Conservation (phyloP, 2,329 filamentous ascomycete species). For the Calonectria naviculata region DNA sequence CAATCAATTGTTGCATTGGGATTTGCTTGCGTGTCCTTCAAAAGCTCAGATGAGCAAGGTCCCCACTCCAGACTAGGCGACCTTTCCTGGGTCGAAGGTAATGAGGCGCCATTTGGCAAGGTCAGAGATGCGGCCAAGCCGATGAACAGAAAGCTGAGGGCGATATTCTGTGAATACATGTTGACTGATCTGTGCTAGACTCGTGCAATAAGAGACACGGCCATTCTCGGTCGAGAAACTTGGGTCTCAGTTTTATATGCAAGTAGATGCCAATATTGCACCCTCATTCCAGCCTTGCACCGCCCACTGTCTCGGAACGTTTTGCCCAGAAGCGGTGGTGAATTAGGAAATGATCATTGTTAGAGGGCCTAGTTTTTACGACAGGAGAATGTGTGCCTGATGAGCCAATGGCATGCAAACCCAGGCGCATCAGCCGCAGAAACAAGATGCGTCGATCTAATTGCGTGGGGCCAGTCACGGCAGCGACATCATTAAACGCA, state of each 20-base stretch:
- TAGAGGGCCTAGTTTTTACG: too few relatives aligned
- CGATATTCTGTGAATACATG: background rate
- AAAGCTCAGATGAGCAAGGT: background rate
- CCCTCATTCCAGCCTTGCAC: background rate
- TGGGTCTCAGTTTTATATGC: background rate
- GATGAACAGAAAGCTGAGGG: background rate
- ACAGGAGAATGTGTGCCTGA: too few relatives aligned
- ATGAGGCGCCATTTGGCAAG: background rate
- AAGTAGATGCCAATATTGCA: background rate
- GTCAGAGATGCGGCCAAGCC: background rate
- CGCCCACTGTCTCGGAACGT: too few relatives aligned
- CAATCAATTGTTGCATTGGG: background rate
- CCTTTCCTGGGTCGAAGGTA: background rate
- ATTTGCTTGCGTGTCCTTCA: background rate
- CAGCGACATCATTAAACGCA: too few relatives aligned
- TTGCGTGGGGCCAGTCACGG: too few relatives aligned
- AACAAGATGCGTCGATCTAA: too few relatives aligned
- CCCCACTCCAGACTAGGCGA: background rate
- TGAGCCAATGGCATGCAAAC: too few relatives aligned
- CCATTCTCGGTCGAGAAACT: background rate
- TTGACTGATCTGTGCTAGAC: background rate
- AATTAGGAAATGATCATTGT: too few relatives aligned
- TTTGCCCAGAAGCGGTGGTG: too few relatives aligned
- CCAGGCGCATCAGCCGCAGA: too few relatives aligned
- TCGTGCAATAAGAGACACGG: background rate